Conservation (phyloP, 164 flowering plant genomes). For the Umbellularia californica region DNA sequence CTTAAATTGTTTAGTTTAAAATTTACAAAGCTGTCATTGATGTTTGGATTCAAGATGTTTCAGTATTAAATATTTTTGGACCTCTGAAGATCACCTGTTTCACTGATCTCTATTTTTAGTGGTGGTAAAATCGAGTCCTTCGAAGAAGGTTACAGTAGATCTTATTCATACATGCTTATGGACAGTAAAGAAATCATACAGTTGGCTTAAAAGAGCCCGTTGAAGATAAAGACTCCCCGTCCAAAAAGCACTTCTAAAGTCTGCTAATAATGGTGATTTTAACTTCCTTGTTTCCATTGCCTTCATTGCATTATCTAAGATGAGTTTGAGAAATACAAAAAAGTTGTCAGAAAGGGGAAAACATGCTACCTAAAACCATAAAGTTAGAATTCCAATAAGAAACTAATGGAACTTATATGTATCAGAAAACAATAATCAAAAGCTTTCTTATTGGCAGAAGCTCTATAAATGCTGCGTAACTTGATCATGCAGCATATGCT, state of each 20-base stretch:
- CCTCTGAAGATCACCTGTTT: not conserved
- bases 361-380: not conserved
- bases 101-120: not conserved
- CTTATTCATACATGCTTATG: not conserved
- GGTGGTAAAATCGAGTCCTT: not conserved
- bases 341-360: not conserved
- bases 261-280: not conserved
- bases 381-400: not conserved
- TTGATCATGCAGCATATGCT: no score
- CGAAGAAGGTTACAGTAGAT: not conserved
- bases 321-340: not conserved
- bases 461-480: no score
- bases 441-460: not conserved
- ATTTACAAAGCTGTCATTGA: no score
- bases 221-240: not conserved
- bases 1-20: not conserved
- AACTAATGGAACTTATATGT: no score
- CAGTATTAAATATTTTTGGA: no score
- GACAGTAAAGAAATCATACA: not conserved
- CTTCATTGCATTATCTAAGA: not conserved
- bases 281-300: not conserved
- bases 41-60: not conserved
- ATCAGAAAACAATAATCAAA: no score
- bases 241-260: not conserved
- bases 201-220: not conserved